phyloP scores from a whole-genome alignment of 192 early-diverging fungal genomes.

The Entrophospora sp. region DNA sequence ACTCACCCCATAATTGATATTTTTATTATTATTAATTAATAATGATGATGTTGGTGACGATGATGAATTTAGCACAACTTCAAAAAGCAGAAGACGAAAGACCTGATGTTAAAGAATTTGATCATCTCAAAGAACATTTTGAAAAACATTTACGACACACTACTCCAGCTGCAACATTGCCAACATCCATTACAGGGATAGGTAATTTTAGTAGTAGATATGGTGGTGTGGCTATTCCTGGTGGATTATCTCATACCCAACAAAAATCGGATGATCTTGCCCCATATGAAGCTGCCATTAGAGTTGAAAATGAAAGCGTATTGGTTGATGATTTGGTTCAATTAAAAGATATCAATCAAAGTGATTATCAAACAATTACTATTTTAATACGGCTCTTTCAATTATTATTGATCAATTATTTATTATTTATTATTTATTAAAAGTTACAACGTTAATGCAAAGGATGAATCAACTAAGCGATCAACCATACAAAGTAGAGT shows the following conservation, averaged over 20 bases:
- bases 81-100: slow-evolving; percentile 68
- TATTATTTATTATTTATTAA: background rate
- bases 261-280: slow-evolving; percentile 38
- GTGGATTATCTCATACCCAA: slow-evolving; percentile 17
- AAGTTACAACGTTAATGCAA: slow-evolving; percentile 51
- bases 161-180: slow-evolving; percentile 26
- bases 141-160: slow-evolving; percentile 60
- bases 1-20: too few species aligned
- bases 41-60: too few species aligned
- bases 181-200: slow-evolving; percentile 22
- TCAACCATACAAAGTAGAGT: slow-evolving; percentile 44
- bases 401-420: background rate
- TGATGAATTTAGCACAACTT: slow-evolving; percentile 70
- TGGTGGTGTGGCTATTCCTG: too few species aligned
- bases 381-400: background rate
- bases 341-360: slow-evolving; percentile 34
- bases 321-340: slow-evolving; percentile 24
- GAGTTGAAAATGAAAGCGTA: slow-evolving; percentile 32
- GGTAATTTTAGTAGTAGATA: slow-evolving; percentile 24
- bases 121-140: slow-evolving; percentile 74
- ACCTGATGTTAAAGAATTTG: slow-evolving; percentile 69
- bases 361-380: slow-evolving; percentile 26
- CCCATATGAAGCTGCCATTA: slow-evolving; percentile 33
- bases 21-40: too few species aligned
- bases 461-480: slow-evolving; percentile 53